Evolutionary conservation across 768 basidiomycete genomes (phyloP).

Genomic region (Lactifluus piperatus): DNA sequence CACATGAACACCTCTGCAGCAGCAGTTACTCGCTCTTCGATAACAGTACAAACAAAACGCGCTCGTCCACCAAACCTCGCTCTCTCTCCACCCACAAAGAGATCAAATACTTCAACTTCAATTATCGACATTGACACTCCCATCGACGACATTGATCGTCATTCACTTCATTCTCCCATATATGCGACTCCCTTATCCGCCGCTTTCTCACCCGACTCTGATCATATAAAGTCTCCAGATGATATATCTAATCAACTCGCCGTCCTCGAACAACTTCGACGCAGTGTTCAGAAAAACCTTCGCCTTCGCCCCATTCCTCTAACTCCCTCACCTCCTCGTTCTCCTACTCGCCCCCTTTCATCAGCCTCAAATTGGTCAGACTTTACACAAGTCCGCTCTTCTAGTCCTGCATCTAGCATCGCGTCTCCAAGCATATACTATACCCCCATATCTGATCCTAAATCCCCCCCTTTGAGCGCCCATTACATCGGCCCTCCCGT

Average conservation of each 20-base stretch:
- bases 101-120: constrained; percentile 23
- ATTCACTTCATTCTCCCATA: constrained; percentile 22
- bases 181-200: constrained; percentile 25
- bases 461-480: constrained; percentile 26
- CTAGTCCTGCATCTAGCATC: constrained; percentile 40
- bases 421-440: constrained; percentile 38
- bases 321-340: constrained; percentile 20
- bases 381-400: constrained; percentile 29
- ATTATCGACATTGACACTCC: constrained; percentile 30
- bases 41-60: constrained; percentile 29
- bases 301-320: constrained; percentile 70
- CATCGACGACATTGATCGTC: constrained; percentile 28
- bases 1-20: constrained; percentile 16
- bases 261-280: constrained; percentile 57
- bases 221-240: constrained; percentile 28
- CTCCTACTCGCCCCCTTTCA: constrained; percentile 23
- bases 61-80: constrained; percentile 46
- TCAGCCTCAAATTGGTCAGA: constrained; percentile 24
- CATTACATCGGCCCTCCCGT: constrained; percentile 25
- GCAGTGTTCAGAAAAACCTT: constrained; percentile 68
- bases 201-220: constrained; percentile 21
- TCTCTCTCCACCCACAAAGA: constrained; percentile 25
- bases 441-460: constrained; percentile 39
- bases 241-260: constrained; percentile 63
- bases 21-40: constrained; percentile 2